A percentile compares a stretch with the other conserved stretches of the same genome.
Evolutionary conservation across 257 asterid species (phyloP).

Genomic region (Solanum virginianum): DNA sequence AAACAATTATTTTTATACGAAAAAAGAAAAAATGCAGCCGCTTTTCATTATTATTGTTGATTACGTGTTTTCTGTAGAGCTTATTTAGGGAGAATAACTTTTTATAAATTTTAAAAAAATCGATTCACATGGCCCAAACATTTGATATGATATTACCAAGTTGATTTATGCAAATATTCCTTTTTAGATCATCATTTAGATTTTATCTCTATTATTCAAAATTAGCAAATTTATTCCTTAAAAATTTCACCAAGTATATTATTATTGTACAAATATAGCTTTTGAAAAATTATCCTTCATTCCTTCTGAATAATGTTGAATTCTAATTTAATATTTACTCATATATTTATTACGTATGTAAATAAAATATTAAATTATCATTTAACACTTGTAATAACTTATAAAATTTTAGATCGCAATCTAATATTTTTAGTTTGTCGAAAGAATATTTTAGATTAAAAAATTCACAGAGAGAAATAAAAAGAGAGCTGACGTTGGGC

Average conservation of each 20-base stretch:
- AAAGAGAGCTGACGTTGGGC: no score
- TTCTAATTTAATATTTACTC: no score
- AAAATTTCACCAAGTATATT: background rate
- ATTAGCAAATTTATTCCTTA: background rate
- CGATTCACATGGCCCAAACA: background rate
- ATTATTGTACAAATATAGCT: background rate
- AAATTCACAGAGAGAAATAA: background rate
- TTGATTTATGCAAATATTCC: background rate
- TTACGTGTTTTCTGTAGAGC: background rate
- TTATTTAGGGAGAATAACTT: background rate
- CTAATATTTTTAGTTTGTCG: background rate
- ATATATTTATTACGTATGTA: no score
- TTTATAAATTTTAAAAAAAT: background rate
- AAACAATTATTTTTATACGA: no score
- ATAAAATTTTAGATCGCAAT: background rate
- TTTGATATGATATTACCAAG: background rate
- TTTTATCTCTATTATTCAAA: background rate
- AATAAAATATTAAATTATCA: no score
- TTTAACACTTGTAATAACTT: no score
- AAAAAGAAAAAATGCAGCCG: no score
- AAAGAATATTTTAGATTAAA: background rate
- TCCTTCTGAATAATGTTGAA: accelerated
- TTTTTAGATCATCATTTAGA: background rate
- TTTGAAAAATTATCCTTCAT: background rate
- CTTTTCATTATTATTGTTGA: background rate